These are phyloP conservation scores for Podospora sp. DNA, from an alignment of 495 filamentous ascomycete species.

Conservation along the genomic window DNA sequence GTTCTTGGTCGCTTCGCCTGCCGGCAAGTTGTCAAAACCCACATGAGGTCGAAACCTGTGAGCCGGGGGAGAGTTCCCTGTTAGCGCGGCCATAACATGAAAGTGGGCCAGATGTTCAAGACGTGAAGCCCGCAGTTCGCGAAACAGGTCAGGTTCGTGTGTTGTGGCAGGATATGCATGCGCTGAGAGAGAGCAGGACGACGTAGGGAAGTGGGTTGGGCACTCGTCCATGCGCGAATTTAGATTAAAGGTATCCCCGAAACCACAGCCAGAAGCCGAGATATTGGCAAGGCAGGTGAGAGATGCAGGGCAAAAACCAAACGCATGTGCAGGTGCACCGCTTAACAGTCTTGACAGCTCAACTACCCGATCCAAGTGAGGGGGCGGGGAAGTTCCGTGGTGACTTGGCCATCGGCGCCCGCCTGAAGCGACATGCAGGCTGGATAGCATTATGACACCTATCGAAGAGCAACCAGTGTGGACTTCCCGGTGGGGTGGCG, in stretches of 20 bases:
- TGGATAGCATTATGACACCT: constrained; percentile 29
- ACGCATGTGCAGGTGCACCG: constrained; percentile 22
- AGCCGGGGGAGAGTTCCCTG: constrained; percentile 35
- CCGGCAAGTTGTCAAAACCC: constrained; percentile 90
- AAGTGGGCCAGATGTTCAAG: not conserved
- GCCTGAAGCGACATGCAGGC: constrained; percentile 21
- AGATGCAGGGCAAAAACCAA: constrained; percentile 23
- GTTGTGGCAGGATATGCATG: not conserved
- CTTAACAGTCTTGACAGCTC: constrained; percentile 16
- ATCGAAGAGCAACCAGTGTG: constrained; percentile 20
- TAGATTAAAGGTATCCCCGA: not conserved
- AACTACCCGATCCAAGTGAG: constrained; percentile 14
- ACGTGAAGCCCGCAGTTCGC: not conserved
- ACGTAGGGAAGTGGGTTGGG: not conserved
- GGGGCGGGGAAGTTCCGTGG: constrained; percentile 13
- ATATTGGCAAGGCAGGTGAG: not conserved
- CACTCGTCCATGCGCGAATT: constrained; percentile 17
- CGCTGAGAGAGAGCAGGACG: not conserved
- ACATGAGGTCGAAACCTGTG: constrained; percentile 67
- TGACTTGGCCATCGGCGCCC: not conserved
- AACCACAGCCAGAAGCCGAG: not conserved
- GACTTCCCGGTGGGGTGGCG: constrained; percentile 37
- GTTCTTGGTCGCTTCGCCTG: constrained; percentile 64
- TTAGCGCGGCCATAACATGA: constrained; percentile 49
- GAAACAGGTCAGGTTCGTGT: not conserved